Evolutionary conservation across 2,329 filamentous ascomycete genomes (phyloP).

Genomic region (Aspergillus sp.): DNA sequence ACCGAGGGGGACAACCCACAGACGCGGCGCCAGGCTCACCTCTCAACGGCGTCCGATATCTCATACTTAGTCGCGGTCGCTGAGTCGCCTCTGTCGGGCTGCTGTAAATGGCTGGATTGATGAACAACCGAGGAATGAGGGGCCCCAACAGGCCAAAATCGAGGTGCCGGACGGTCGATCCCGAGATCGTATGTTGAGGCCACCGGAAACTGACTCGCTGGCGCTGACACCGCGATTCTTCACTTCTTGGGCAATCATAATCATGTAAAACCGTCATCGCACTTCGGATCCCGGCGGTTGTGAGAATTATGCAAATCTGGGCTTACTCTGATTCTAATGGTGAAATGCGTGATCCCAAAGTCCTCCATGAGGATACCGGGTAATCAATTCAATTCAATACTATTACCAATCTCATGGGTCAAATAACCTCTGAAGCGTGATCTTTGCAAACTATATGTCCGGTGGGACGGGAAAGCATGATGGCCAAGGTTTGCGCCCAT

Average conservation of each 20-base stretch:
- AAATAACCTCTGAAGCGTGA: no score
- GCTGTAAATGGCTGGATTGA: neutral
- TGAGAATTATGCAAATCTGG: no score
- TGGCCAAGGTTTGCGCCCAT: no score
- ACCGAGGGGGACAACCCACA: neutral
- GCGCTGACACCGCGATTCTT: neutral
- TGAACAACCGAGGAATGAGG: neutral
- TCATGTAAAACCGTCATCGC: neutral
- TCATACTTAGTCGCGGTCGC: neutral
- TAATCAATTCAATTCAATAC: no score
- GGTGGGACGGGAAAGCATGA: no score
- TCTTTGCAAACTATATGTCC: no score
- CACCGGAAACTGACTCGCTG: neutral
- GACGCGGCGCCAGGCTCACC: neutral
- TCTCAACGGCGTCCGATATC: neutral
- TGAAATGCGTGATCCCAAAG: no score
- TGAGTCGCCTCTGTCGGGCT: neutral
- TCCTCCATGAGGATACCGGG: no score
- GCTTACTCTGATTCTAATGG: no score
- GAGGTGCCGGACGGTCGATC: neutral
- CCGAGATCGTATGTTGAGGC: slow-evolving; percentile 4
- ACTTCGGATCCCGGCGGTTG: no score
- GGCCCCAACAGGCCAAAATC: neutral
- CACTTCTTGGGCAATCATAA: neutral
- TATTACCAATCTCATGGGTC: no score